A percentile compares a stretch with the other conserved stretches of the same genome.
phyloP scores from a whole-genome alignment of 768 basidiomycete genomes.

The Mycena floridula region DNA sequence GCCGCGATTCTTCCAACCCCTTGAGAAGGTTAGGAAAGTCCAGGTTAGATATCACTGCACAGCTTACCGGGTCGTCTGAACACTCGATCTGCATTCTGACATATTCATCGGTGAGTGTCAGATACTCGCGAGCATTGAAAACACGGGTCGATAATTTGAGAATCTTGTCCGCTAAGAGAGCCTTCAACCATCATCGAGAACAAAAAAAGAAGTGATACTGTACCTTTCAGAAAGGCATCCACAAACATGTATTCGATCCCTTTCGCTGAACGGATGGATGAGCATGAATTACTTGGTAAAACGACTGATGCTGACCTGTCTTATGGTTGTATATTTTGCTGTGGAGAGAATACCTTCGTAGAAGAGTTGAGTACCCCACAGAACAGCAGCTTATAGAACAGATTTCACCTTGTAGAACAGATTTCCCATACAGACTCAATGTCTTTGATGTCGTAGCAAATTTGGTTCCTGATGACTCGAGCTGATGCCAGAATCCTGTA shows the following conservation, averaged over 20 bases:
- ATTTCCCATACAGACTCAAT: slow-evolving; percentile 71
- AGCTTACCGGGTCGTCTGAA: slow-evolving; percentile 43
- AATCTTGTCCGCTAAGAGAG: slow-evolving; percentile 56
- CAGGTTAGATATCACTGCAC: slow-evolving; percentile 10
- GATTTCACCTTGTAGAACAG: slow-evolving; percentile 64
- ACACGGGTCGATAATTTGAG: slow-evolving; percentile 56
- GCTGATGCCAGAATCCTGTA: slow-evolving; percentile 66
- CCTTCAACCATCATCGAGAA: too few relatives aligned
- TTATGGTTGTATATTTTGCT: slow-evolving; percentile 83
- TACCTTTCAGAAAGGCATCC: slow-evolving; percentile 57
- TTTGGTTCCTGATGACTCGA: slow-evolving; percentile 65
- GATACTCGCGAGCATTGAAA: slow-evolving; percentile 49
- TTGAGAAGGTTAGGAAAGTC: slow-evolving; percentile 18
- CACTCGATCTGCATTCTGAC: slow-evolving; percentile 48
- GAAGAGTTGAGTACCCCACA: too few relatives aligned
- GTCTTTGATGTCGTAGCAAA: slow-evolving; percentile 81
- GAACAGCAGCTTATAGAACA: too few relatives aligned
- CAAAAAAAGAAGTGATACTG: too few relatives aligned
- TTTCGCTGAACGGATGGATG: slow-evolving; percentile 42
- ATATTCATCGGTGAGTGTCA: slow-evolving; percentile 66
- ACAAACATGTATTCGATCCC: slow-evolving; percentile 84
- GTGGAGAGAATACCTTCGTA: too few relatives aligned
- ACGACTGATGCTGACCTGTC: slow-evolving; percentile 37
- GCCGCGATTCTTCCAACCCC: slow-evolving; percentile 54
- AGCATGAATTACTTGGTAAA: neutral